Base-by-base conservation (phyloP, 2,329 filamentous ascomycete genomes). In the Hortaea sp. region DNA sequence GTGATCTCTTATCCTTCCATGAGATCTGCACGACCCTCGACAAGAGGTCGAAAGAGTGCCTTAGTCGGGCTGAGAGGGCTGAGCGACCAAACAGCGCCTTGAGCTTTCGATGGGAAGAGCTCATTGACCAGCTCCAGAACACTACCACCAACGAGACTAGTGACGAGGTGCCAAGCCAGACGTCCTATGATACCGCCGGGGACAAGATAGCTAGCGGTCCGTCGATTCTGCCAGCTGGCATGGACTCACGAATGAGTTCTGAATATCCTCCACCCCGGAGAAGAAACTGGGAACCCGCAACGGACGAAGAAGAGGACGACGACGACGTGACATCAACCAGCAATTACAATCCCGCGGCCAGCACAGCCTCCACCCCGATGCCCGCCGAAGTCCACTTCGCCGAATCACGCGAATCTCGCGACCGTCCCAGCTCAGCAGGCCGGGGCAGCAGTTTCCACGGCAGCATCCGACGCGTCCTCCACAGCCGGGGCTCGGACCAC, bases 61-160 rank as follows among this genome's bases (percentile, higher is more conserved):
- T 77, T 7, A 69, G 69, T 45, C 67, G 71, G 13, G 73, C 74
- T 1, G 74, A 76, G 54, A 66, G 72, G 20, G 73, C 73, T 1
- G 73, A 76, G 56, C 65, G 72, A 5, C 73, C 73, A 1, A 67
- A 65, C 29, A 74, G 70, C 29, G 66, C 64, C 5, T 57, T 72
- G 6, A 71, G 67, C 42, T 66, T 73, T 44, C 68, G 70, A 29
- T 76, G 72, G 72, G 73, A 76, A 51, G 73, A 75, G 47, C 62
- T 76, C 9, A 71, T 75, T 12, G 72, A 75, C 50, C 63, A 73
- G 34, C 54, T 65, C 29, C 57, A 63, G 29, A 58, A 51, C 35
- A 53, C 51, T 31, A 46, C 45, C 60, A 66, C 43, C 45, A 57
- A 13, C 49, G 56, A 46, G 53, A 63, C 47, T 59, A 61, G 29